Evolutionary conservation across 257 asterid genomes (phyloP).

Genomic region (Jasminum sambac): DNA sequence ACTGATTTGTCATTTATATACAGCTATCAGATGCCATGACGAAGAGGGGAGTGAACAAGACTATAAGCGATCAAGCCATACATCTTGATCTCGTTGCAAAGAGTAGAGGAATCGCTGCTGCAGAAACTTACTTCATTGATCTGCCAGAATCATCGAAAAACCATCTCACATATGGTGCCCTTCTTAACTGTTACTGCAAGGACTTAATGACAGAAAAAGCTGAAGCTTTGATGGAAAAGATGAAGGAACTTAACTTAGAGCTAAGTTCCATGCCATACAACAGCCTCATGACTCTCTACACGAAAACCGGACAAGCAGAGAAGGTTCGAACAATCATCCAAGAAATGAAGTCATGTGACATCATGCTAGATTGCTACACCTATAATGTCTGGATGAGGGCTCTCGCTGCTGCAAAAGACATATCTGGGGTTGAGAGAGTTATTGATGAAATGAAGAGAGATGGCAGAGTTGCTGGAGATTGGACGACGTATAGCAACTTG

Average conservation of each 20-base stretch:
- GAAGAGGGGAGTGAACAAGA: constrained; percentile 88
- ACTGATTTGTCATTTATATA: constrained; percentile 13
- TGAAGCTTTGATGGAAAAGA: constrained; percentile 63
- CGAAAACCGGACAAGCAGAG: constrained; percentile 54
- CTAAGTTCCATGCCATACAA: constrained; percentile 80
- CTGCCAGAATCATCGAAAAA: constrained; percentile 78
- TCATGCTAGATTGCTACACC: constrained; percentile 68
- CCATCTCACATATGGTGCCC: constrained; percentile 81
- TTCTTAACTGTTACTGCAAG: constrained; percentile 88
- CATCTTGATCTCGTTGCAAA: constrained; percentile 89
- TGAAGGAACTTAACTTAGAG: constrained; percentile 84
- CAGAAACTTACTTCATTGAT: constrained; percentile 67
- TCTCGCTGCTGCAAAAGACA: constrained; percentile 72
- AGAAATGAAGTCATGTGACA: constrained; percentile 75
- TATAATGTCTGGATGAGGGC: constrained; percentile 97
- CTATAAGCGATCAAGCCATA: constrained; percentile 78
- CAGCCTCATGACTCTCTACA: constrained; percentile 82
- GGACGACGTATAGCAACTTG: constrained; percentile 93
- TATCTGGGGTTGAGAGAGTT: constrained; percentile 81
- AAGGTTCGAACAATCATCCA: constrained; percentile 66
- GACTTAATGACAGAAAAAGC: constrained; percentile 68
- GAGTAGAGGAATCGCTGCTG: constrained; percentile 61
- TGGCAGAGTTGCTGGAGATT: constrained; percentile 80
- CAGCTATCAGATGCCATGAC: constrained; percentile 85
- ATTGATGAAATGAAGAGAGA: constrained; percentile 94